These are phyloP conservation scores for Acrocalymma vagum DNA, from an alignment of 2,329 filamentous ascomycete species.

Conservation along the genomic window DNA sequence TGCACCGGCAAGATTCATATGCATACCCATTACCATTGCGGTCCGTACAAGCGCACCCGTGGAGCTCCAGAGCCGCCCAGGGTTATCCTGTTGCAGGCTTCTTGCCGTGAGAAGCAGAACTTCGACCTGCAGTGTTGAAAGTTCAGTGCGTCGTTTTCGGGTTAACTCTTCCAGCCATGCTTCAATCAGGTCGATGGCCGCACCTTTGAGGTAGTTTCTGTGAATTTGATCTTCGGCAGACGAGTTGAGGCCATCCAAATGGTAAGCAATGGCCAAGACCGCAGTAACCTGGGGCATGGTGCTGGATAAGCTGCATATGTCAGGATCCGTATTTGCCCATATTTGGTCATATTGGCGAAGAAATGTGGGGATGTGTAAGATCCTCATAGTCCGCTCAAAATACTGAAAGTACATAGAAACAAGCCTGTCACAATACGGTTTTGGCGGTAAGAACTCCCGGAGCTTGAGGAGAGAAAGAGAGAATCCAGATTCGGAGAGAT, in stretches of 20 bases:
- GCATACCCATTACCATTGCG: conserved; percentile 53
- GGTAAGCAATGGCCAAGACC: conserved; percentile 30
- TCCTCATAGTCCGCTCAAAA: conserved; percentile 33
- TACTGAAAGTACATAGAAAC: conserved; percentile 24
- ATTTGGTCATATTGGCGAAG: conserved; percentile 28
- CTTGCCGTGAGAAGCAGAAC: conserved; percentile 24
- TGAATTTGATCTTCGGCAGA: conserved; percentile 13
- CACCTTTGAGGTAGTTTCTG: conserved; percentile 19
- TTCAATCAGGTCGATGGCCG: conserved; percentile 24
- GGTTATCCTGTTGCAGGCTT: conserved; percentile 14
- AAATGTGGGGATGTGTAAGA: conserved; percentile 35
- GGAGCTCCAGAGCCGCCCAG: conserved; percentile 29
- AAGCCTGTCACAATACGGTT: conserved; percentile 29
- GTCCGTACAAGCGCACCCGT: conserved; percentile 50
- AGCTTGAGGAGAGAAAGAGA: conserved; percentile 26
- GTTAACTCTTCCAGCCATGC: conserved; percentile 31
- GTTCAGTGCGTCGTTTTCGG: conserved; percentile 28
- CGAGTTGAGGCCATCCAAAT: conserved; percentile 20
- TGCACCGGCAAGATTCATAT: conserved; percentile 48
- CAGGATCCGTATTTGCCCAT: conserved; percentile 20
- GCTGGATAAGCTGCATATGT: conserved; percentile 23
- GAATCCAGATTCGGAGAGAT: conserved; percentile 14
- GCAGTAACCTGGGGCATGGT: conserved; percentile 30
- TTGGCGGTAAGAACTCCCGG: conserved; percentile 26
- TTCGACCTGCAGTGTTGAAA: conserved; percentile 29